A percentile compares a stretch with the other conserved stretches of the same genome.
Evolutionary conservation across 345 rosid genomes (phyloP).

Genomic region (Corchorus capsularis): DNA sequence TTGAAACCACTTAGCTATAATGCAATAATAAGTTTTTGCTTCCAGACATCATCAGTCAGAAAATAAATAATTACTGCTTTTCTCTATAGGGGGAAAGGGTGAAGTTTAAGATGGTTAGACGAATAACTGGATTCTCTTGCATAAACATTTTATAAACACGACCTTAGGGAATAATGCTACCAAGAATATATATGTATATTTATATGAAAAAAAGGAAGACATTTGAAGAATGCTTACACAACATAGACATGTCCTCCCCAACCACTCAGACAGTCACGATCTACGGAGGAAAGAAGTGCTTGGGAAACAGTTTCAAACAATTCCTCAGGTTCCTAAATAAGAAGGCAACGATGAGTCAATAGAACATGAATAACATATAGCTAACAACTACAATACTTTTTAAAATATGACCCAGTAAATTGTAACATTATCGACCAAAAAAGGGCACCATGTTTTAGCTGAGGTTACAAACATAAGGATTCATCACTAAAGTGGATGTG

Average conservation of each 20-base stretch:
- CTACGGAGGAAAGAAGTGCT: constrained; percentile 86
- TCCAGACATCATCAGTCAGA: background rate
- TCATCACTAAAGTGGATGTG: background rate
- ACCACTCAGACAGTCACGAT: constrained; percentile 96
- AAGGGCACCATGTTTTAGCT: background rate
- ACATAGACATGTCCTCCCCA: constrained; percentile 98
- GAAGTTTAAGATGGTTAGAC: background rate
- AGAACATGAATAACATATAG: background rate
- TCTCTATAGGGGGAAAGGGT: background rate
- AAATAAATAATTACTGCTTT: background rate
- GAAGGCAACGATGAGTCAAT: constrained; percentile 10
- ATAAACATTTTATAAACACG: background rate
- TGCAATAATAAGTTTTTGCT: background rate
- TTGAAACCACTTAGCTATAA: background rate
- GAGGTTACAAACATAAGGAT: background rate
- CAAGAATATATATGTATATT: background rate
- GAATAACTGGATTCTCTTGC: background rate
- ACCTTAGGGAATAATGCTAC: background rate
- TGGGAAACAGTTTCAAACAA: constrained; percentile 85
- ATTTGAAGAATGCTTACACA: constrained; percentile 64
- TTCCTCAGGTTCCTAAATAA: constrained; percentile 82
- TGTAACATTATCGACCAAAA: background rate
- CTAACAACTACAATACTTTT: background rate
- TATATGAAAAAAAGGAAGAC: background rate
- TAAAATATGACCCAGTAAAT: background rate